These are phyloP conservation scores for Penicillium hordei DNA, from an alignment of 2,329 filamentous ascomycete genomes.

Conservation along the genomic window DNA sequence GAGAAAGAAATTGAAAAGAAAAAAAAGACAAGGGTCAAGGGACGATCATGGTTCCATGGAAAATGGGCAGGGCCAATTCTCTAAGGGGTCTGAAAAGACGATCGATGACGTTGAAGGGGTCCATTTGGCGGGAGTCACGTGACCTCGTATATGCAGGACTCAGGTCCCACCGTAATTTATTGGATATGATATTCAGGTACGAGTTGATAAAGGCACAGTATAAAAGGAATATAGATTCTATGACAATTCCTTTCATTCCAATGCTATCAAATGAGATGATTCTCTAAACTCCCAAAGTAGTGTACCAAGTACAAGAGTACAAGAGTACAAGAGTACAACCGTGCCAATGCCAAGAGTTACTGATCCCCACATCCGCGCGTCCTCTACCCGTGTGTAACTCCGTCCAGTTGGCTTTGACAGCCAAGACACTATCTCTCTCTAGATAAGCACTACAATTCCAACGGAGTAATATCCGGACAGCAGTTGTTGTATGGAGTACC, in stretches of 20 bases:
- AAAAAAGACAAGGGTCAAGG: conserved; percentile 15
- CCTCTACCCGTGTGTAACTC: conserved; percentile 4
- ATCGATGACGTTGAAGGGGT: conserved; percentile 14
- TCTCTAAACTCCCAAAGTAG: not conserved
- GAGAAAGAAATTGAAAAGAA: conserved; percentile 1
- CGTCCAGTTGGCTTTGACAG: not conserved
- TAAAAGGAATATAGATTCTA: not conserved
- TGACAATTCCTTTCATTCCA: not conserved
- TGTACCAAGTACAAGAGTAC: not conserved
- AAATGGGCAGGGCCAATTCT: conserved; percentile 12
- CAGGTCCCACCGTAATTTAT: not conserved
- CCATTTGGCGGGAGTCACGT: conserved; percentile 7
- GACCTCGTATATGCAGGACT: not conserved
- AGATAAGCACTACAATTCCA: not conserved
- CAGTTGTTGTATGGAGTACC: not conserved
- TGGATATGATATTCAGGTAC: not conserved
- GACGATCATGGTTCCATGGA: conserved; percentile 25
- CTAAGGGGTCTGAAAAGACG: conserved; percentile 11
- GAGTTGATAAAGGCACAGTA: not conserved
- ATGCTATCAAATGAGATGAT: not conserved
- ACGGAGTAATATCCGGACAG: not conserved
- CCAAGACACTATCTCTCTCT: conserved; percentile 1
- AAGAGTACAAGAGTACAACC: not conserved
- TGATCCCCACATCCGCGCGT: conserved; percentile 27
- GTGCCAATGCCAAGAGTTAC: conserved; percentile 20